These are phyloP conservation scores for Trichosanthes cucumerina DNA, from an alignment of 306 rosid species.

Conservation along the genomic window DNA sequence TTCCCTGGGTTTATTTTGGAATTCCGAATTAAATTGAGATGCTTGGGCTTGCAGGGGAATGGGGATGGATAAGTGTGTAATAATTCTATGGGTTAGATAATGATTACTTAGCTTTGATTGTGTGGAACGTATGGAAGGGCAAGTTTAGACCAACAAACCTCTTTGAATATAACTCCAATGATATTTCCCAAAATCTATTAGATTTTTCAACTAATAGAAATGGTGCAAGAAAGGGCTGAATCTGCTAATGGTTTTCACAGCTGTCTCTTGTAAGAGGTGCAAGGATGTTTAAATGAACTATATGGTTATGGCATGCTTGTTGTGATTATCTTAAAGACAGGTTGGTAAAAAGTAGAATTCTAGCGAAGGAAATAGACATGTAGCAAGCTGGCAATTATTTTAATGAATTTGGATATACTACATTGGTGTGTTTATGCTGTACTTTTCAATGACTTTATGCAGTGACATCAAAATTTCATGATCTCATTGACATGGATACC, in stretches of 20 bases:
- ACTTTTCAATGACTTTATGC: slow-evolving; percentile 20
- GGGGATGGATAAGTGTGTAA: background rate
- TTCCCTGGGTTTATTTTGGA: background rate
- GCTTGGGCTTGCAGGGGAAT: background rate
- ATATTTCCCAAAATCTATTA: background rate
- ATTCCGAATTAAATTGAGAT: background rate
- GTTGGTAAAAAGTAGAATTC: background rate
- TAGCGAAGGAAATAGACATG: background rate
- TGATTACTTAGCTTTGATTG: background rate
- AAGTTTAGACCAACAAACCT: background rate
- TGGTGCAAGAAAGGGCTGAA: background rate
- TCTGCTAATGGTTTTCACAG: background rate
- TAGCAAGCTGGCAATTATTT: background rate
- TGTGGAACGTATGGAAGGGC: background rate
- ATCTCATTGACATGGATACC: slow-evolving; percentile 34
- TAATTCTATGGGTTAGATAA: background rate
- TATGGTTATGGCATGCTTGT: background rate
- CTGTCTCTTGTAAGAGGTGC: background rate
- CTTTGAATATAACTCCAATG: background rate
- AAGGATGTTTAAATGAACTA: background rate
- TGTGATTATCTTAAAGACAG: background rate
- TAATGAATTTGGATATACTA: background rate
- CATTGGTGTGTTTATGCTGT: background rate
- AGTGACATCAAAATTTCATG: slow-evolving; percentile 74
- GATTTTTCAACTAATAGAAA: background rate